phyloP scores from a whole-genome alignment of 257 asterid species.

The Solanum piurae region DNA sequence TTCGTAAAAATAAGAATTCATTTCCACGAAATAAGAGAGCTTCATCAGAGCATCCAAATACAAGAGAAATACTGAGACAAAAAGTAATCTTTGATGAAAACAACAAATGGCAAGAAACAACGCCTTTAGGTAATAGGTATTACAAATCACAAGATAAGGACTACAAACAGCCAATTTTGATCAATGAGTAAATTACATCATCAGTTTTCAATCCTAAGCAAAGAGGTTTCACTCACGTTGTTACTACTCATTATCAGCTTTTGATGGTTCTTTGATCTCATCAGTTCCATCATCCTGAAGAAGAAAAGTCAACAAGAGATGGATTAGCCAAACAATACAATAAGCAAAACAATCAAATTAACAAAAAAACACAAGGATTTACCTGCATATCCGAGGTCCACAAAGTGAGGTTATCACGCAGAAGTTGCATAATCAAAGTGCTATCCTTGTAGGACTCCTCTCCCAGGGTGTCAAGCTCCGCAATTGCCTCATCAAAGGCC shows the following conservation, averaged over 20 bases:
- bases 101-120: background rate
- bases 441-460: constrained; percentile 93
- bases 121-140: background rate
- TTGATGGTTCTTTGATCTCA: constrained; percentile 71
- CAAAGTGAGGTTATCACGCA: constrained; percentile 82
- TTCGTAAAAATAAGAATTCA: background rate
- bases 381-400: constrained; percentile 96
- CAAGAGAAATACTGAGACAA: background rate
- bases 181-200: constrained; percentile 6
- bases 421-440: constrained; percentile 90
- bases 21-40: background rate
- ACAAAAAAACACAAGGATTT: background rate
- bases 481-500: constrained; percentile 91
- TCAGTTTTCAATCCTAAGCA: constrained; percentile 15
- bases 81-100: background rate
- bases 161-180: background rate
- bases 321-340: background rate
- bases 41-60: background rate
- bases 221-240: constrained; percentile 3
- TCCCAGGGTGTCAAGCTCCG: constrained; percentile 83
- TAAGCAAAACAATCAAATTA: background rate
- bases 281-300: constrained; percentile 70
- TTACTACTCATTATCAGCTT: constrained; percentile 54
- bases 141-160: background rate
- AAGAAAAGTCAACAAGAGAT: background rate